Base-by-base conservation (phyloP, 208 protist species). In the Trypanosoma congolense region DNA sequence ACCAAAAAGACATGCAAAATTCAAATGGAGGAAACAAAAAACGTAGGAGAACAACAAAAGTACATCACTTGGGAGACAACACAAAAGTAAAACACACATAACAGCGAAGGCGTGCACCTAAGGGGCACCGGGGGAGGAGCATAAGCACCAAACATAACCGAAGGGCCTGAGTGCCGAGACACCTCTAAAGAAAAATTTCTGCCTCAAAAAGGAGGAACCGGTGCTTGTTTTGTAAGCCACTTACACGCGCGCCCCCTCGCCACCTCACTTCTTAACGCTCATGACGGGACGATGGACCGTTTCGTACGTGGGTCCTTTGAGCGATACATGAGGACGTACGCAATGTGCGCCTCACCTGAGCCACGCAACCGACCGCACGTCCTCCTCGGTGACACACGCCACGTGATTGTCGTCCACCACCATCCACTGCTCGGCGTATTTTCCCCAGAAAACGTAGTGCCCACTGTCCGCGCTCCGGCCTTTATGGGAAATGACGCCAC, bases 401-500 rank as follows among this genome's bases (percentile, higher is more conserved):
- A 84, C 78, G 49, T 87, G 36, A 40, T 75, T 62, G 61, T 92
- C 85, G 44, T 92, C 85, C 60, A 76, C 79, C 29, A 92, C 73
- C 33, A 92, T 54, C 82, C 85, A 92, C 40, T 70, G 63, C 35
- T 61, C 54, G 3, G 25, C 68, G 36, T 79, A 66, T 61, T 86
- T 93, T n/a, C 84, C 83, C 88, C 90, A 97, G 56, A 80, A 93
- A 22, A 97, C 75, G 55, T 97, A 97, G 61, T 97, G 92, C 6
- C 92, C 92, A 25, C 73, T 64, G 44, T 97, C 88, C 6, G 90
- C 81, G 50, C 69, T 83, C 40, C 88, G 71, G 9, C 92, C 92
- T 65, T 95, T 94, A 74, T 97, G 92, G 3, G 88, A 92, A 19
- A 96, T 81, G 38, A 97, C 82, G 35, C 80, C 84, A 61, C 75